Conservation (phyloP, 164 flowering plant genomes). For the Berberis vulgaris region DNA sequence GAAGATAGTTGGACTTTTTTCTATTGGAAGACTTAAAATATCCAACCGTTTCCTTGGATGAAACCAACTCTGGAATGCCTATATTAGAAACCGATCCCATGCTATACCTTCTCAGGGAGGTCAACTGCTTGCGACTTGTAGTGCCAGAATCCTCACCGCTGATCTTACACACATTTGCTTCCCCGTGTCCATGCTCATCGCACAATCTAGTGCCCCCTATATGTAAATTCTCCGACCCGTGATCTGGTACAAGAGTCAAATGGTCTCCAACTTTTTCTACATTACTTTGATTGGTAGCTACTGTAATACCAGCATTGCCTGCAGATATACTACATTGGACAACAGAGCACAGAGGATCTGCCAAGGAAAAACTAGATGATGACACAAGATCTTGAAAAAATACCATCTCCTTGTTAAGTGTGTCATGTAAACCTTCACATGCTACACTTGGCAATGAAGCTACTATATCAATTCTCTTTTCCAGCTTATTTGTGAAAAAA, state of each 20-base stretch:
- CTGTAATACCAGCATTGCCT: conserved; percentile 17
- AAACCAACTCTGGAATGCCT: conserved; percentile 3
- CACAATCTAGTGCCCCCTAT: conserved; percentile 6
- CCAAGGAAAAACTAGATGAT: conserved; percentile 35
- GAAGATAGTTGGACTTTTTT: conserved; percentile 4
- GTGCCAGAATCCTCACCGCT: conserved; percentile 17
- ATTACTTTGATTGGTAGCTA: conserved; percentile 11
- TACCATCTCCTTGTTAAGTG: conserved; percentile 12
- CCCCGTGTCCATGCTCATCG: conserved; percentile 12
- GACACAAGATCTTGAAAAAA: conserved; percentile 40
- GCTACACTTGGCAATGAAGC: conserved; percentile 32
- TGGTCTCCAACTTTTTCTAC: conserved; percentile 15
- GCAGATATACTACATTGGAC: conserved; percentile 74
- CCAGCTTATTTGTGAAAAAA: conserved; percentile 37
- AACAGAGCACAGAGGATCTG: conserved; percentile 84
- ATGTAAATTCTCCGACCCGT: conserved; percentile 10
- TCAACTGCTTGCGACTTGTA: conserved; percentile 19
- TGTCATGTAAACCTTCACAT: conserved; percentile 21
- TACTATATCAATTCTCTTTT: conserved; percentile 5
- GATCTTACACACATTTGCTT: conserved; percentile 9
- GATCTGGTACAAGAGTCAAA: conserved; percentile 12
- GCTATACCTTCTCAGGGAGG: conserved; percentile 53
- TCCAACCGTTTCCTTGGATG: conserved; percentile 7
- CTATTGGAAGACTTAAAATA: conserved; percentile 10
- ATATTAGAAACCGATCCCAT: conserved; percentile 8